Evolutionary conservation across 2,329 filamentous ascomycete genomes (phyloP), one percentile per base, ranked within the genome.

Genomic region (Drechslerella coelobrocha): DNA sequence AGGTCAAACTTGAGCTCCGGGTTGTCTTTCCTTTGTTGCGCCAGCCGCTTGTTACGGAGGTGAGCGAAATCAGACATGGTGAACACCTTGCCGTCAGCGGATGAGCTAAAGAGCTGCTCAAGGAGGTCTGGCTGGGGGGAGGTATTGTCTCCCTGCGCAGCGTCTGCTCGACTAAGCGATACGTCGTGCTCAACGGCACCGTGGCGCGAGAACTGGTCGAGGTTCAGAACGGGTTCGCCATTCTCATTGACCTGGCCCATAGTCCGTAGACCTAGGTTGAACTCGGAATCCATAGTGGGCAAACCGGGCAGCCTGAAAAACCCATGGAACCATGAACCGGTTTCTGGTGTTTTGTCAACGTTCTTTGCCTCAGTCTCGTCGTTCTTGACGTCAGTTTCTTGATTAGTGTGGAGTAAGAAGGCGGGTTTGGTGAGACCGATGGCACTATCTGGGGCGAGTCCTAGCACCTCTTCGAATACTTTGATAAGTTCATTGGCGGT

Each of bases 141-240:
- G 39, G 76, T 73, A 47, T 75, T 73, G 34, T 77, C 76, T 2
- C 77, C 78, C 21, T 74, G 73, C 4, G 69, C 74, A 12, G 73
- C 19, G 48, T 76, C 74, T 17, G 72, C 61, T 6, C 78, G 73
- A 0, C 74, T 75, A 1, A 79, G 73, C 6, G 76, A 77, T 23
- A 73, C 78, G 56, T 80, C 79, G 55, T 79, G 78, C 71, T 79
- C 79, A 21, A 79, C 73, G 1, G 73, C 71, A 31, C 76, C 75
- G 73, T 79, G 78, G 24, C 74, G 76, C n/a, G 74, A 73, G 0
- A 79, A 60, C 48, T 79, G 75, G 26, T 77, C 75, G 7, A 79
- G 75, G 54, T 76, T 74, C 47, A 79, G 9, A 3, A 61, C 68
- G 2, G 56, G 34, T 1, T 45, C 55, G 2, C 69, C 66, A 9